Base-by-base conservation (phyloP, 1,139 yeast species). In the Debaryomyces singareniensis region DNA sequence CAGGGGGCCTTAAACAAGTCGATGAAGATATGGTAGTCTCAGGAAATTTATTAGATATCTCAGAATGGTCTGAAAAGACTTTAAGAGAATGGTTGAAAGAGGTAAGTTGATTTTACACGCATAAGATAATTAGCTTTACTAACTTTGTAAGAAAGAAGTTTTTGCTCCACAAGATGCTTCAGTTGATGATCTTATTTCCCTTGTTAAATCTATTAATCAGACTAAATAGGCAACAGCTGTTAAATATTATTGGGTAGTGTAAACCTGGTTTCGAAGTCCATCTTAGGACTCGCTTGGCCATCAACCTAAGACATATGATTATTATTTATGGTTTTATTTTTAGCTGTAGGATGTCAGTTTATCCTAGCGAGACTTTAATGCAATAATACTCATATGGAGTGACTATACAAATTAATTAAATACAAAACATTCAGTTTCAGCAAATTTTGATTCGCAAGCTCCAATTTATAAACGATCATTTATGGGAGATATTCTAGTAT, bases 131-230 rank as follows among this genome's bases (percentile, higher is more conserved):
- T 13, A 16, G 6, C 13, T 14, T 16, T 60, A 62, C 68, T 61
- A 61, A 56, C 67, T 36, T 30, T 33, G 32, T 34, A 41, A 63
- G 69, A 68, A 68, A 57, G 72, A 68, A 44, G 54, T 70, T 55
- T 45, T 50, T 40, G 55, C 67, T 50, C 73, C 76, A 40, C 57
- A 61, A 48, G 55, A 61, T 53, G 67, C 71, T 53, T 49, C 68
- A 51, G 61, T 55, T 50, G 59, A 58, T 49, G 62, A 64, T 51
- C 68, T 70, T 56, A 59, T 68, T 44, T 46, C 73, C 60, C 64
- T 69, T 53, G 71, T 63, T 54, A 55, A 55, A 37, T 58, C 73
- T 46, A 51, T 60, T 47, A 56, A 60, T 44, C 56, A 55, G 41
- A 44, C 43, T 52, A 29, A 9, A 28, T 25, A 27, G n/a, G 21